phyloP scores from a whole-genome alignment of 805 yeast genomes.

The Candida wancherniae region DNA sequence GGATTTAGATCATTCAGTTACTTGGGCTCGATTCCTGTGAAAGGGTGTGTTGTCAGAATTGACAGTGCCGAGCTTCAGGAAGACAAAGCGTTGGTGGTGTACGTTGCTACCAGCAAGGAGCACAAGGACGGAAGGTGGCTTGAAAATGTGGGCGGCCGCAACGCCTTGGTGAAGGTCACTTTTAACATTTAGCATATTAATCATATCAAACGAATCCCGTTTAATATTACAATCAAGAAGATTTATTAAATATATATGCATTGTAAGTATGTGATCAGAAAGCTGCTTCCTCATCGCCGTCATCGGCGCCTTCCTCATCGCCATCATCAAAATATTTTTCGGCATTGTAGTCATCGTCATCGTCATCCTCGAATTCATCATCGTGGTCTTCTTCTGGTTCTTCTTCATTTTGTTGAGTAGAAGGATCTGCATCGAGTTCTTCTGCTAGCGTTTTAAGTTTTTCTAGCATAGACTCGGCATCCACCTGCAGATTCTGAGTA shows the following conservation, averaged over 20 bases:
- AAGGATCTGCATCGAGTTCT: conserved; percentile 38
- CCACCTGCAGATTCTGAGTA: conserved; percentile 24
- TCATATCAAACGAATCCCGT: no score
- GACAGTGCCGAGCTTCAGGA: conserved; percentile 48
- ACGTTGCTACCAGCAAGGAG: conserved; percentile 75
- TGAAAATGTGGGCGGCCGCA: conserved; percentile 56
- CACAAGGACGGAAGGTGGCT: conserved; percentile 89
- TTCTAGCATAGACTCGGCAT: conserved; percentile 35
- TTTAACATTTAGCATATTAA: conserved; percentile 22
- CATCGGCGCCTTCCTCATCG: conserved; percentile 58
- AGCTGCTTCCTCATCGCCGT: conserved; percentile 69
- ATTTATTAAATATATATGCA: no score
- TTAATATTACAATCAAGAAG: no score
- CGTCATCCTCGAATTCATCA: conserved; percentile 68
- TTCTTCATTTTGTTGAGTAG: conserved; percentile 39
- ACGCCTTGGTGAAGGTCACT: conserved; percentile 49
- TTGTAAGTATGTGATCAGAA: no score
- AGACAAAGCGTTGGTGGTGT: conserved; percentile 44
- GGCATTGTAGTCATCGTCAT: conserved; percentile 76
- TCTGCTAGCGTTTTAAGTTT: conserved; percentile 41
- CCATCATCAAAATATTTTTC: conserved; percentile 74
- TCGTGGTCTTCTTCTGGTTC: conserved; percentile 50
- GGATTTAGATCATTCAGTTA: conserved; percentile 56
- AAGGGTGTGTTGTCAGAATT: conserved; percentile 67
- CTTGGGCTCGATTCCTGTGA: conserved; percentile 54